Base-by-base conservation (phyloP, 2,329 filamentous ascomycete genomes). In the Rugonectria rugulosa region DNA sequence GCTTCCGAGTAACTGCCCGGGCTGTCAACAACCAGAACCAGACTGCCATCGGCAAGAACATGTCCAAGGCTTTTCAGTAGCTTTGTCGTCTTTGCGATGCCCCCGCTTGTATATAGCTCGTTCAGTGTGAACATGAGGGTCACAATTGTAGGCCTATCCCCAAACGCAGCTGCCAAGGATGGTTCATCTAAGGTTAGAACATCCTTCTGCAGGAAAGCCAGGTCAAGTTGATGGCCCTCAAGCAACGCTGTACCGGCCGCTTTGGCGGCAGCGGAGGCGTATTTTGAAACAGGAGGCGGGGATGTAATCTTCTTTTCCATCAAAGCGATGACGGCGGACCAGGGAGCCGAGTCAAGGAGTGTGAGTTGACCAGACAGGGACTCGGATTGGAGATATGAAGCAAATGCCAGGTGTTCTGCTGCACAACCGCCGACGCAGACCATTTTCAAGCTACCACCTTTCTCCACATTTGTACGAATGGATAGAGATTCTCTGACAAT, bases 41-140 rank as follows among this genome's bases (percentile, higher is more conserved):
- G 72, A 2, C 91, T 85, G 1, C 86, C 88, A 0, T 77, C 56
- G 1, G 79, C 75, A 3, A 90, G 70, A 1, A 75, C 63, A 2
- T 83, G 77, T 0, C 89, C 91, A 15, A 97, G 76, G 1, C 78
- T 78, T 4, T 92, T 81, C 1, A 99, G 79, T 61, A 98, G 88
- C 4, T 79, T 78, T 0, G 94, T 96, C 0, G 94, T 92, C 63
- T 87, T 85, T 3, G 87, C 80, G 42, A 87, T 79, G 20, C 92
- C 85, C 1, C 88, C 91, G 0, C 85, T 80, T 0, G 90, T 89
- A 77, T 97, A 98, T 0, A 99, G 86, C 75, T 99, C 95, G 72
- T 98, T 98, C 41, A 98, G 83, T 0, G 94, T 97, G 79, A 98
- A 99, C 75, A 98, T 85, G 11, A 98, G 76, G 0, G 93, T 97